Evolutionary conservation across 352 stramenopile species (phyloP).

Genomic region (Globisporangium paddicum): DNA sequence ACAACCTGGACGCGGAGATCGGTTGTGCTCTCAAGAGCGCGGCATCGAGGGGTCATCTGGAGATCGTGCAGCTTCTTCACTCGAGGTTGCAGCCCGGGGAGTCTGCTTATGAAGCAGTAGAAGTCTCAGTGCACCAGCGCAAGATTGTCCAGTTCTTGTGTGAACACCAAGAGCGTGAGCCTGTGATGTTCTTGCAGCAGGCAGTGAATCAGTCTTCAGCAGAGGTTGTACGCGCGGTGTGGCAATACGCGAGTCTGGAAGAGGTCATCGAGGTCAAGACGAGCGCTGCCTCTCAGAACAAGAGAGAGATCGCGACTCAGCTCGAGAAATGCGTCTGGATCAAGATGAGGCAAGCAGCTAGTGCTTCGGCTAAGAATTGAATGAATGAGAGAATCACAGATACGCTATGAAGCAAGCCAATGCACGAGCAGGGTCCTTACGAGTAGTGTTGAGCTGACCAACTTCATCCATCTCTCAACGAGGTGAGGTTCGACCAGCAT

Average conservation of each 20-base stretch:
- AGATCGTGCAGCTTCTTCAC: not conserved
- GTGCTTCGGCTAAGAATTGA: no score
- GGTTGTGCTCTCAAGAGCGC: not conserved
- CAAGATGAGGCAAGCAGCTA: not conserved
- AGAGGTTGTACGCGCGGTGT: not conserved
- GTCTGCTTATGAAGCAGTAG: not conserved
- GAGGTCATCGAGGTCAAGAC: not conserved
- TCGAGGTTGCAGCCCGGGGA: not conserved
- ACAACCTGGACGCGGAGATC: not conserved
- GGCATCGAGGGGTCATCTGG: not conserved
- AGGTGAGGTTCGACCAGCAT: no score
- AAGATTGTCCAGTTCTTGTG: constrained; percentile 1
- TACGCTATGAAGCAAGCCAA: no score
- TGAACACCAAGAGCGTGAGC: not conserved
- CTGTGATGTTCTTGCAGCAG: not conserved
- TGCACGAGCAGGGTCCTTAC: no score
- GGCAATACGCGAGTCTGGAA: not conserved
- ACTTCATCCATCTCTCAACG: no score
- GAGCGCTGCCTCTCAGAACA: not conserved
- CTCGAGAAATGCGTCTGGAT: not conserved
- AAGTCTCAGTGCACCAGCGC: not conserved
- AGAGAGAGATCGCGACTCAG: not conserved
- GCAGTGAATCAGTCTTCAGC: not conserved
- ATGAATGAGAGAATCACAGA: no score
- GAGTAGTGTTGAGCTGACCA: no score